Conservation (phyloP, 768 basidiomycete genomes). For the Mycena amicta region DNA sequence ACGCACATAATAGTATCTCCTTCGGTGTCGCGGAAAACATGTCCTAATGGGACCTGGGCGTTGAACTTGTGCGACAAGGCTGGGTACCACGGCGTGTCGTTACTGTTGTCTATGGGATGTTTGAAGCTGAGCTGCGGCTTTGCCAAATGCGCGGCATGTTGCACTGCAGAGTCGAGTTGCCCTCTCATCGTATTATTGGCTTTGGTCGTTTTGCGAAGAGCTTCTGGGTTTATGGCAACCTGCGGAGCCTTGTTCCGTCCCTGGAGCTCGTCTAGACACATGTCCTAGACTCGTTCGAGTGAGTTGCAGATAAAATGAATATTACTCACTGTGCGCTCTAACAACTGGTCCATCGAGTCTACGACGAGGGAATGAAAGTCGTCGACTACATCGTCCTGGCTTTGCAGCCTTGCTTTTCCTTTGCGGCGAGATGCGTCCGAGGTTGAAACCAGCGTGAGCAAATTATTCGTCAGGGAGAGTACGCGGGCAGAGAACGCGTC, state of each 20-base stretch:
- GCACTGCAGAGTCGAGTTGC: slow-evolving; percentile 59
- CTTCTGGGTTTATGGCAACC: slow-evolving; percentile 53
- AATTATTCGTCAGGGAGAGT: slow-evolving; percentile 63
- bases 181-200: slow-evolving; percentile 37
- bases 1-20: slow-evolving; percentile 36
- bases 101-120: slow-evolving; percentile 56
- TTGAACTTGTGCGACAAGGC: slow-evolving; percentile 77
- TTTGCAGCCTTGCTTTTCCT: slow-evolving; percentile 57
- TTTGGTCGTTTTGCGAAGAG: slow-evolving; percentile 32
- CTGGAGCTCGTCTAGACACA: slow-evolving; percentile 75
- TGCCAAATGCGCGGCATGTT: slow-evolving; percentile 71
- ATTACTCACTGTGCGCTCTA: slow-evolving; percentile 76
- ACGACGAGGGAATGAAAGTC: slow-evolving; percentile 76
- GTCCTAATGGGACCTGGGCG: slow-evolving; percentile 80
- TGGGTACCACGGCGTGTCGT: slow-evolving; percentile 65
- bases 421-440: slow-evolving; percentile 46
- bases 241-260: slow-evolving; percentile 71
- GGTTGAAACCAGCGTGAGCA: slow-evolving; percentile 57
- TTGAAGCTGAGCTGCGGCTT: slow-evolving; percentile 86
- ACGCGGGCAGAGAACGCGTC: slow-evolving; percentile 71
- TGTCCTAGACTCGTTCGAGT: too few relatives aligned
- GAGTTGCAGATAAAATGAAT: too few relatives aligned
- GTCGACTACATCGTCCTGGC: slow-evolving; percentile 83
- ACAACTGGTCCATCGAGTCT: slow-evolving; percentile 81
- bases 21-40: slow-evolving; percentile 43